A percentile compares a stretch with the other conserved stretches of the same genome.
phyloP scores from a whole-genome alignment of 164 flowering plant species.

The Macadamia tetraphylla region DNA sequence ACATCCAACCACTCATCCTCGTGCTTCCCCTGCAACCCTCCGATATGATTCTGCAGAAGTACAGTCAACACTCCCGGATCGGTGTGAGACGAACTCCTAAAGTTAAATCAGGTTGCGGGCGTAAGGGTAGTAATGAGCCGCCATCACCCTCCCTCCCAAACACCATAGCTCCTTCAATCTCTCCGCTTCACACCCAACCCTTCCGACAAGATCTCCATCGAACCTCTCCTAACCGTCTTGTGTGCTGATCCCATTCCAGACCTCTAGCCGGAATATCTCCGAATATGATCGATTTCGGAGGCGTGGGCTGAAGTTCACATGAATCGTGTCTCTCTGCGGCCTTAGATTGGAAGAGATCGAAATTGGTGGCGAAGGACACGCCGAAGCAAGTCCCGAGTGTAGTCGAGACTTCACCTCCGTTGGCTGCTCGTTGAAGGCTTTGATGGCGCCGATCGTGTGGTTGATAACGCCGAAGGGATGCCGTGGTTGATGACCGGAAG shows the following conservation, averaged over 20 bases:
- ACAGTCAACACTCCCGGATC: background rate
- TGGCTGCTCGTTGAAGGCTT: too few relatives aligned
- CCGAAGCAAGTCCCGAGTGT: too few relatives aligned
- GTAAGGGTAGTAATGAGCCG: background rate
- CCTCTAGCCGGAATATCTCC: background rate
- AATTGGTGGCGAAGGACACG: too few relatives aligned
- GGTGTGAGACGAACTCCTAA: background rate
- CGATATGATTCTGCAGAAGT: background rate
- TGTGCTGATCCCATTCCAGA: background rate
- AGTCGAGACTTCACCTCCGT: too few relatives aligned
- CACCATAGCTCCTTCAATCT: too few relatives aligned
- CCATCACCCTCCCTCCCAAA: background rate
- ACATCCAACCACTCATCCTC: background rate
- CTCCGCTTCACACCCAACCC: too few relatives aligned
- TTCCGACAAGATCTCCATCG: too few relatives aligned
- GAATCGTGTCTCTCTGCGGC: background rate
- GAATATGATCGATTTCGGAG: background rate
- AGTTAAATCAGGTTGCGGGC: conserved; percentile 3
- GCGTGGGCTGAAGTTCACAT: background rate
- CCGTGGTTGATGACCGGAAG: too few relatives aligned
- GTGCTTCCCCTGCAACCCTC: background rate
- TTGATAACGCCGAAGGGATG: too few relatives aligned
- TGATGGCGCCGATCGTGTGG: too few relatives aligned
- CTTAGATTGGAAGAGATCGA: too few relatives aligned
- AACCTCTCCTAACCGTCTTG: background rate